Percentiles rank a stretch among this genome's conserved stretches.
Evolutionary conservation across 257 asterid genomes (phyloP).

Genomic region (Avicennia marina): DNA sequence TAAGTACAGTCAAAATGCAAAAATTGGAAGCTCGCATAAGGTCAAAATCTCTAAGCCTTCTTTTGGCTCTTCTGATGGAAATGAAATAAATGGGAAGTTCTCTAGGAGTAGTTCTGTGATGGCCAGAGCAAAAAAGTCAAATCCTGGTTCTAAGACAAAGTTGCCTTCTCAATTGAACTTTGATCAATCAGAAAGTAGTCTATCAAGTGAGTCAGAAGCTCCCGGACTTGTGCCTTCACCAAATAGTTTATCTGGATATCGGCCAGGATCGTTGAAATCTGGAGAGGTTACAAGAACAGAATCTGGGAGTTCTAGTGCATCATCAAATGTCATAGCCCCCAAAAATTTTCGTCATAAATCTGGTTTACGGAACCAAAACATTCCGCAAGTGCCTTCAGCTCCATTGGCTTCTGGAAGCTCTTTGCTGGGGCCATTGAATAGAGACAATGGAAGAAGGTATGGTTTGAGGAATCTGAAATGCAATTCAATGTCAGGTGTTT

Average conservation of each 20-base stretch:
- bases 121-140: conserved; percentile 26
- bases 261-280: conserved; percentile 19
- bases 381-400: conserved; percentile 25
- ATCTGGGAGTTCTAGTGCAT: conserved; percentile 33
- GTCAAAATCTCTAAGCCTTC: conserved; percentile 1
- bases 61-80: conserved; percentile 37
- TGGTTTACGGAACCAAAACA: conserved; percentile 2
- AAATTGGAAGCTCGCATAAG: conserved; percentile 33
- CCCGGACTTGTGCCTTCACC: conserved; percentile 12
- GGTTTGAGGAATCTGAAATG: conserved; percentile 41
- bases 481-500: conserved; percentile 37
- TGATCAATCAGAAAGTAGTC: conserved; percentile 29
- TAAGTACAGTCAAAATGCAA: conserved; percentile 36
- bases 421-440: conserved; percentile 12
- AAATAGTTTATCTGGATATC: conserved; percentile 21
- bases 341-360: conserved; percentile 30
- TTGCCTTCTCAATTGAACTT: conserved; percentile 15
- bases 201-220: conserved; percentile 25
- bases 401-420: background rate
- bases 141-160: conserved; percentile 18
- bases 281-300: conserved; percentile 24
- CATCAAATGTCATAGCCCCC: conserved; percentile 17
- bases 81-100: conserved; percentile 34
- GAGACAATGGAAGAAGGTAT: conserved; percentile 26
- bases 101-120: conserved; percentile 20